A percentile compares a stretch with the other conserved stretches of the same genome.
Conservation (phyloP, 2,329 filamentous ascomycete species). For the Fusarium bulbicola region DNA sequence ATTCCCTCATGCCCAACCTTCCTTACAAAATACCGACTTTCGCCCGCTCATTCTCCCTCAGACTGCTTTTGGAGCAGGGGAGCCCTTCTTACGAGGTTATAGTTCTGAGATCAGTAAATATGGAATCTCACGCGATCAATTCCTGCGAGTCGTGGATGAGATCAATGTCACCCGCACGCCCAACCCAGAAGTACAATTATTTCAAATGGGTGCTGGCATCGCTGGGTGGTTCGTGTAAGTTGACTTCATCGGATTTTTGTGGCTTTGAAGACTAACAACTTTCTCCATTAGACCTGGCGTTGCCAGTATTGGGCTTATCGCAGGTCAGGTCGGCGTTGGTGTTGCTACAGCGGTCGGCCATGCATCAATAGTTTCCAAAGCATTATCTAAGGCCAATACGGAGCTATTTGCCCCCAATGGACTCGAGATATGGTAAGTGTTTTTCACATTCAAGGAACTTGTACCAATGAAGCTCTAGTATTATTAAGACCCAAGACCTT, state of each 20-base stretch:
- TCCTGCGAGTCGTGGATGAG: not conserved
- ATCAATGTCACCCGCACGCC: not conserved
- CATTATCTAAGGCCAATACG: not conserved
- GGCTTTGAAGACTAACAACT: not conserved
- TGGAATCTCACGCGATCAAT: not conserved
- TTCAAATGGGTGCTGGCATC: not conserved
- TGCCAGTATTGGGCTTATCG: not conserved
- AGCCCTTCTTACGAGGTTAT: not conserved
- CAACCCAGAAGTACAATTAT: not conserved
- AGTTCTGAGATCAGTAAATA: not conserved
- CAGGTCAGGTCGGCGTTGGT: not conserved
- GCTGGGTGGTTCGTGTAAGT: not conserved
- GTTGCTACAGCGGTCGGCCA: not conserved
- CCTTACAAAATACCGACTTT: not conserved
- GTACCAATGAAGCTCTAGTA: not conserved
- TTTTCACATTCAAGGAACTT: rapidly evolving
- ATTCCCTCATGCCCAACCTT: not conserved
- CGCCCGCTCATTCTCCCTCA: not conserved
- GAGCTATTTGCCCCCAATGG: not conserved
- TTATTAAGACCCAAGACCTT: not conserved
- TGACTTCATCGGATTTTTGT: rapidly evolving
- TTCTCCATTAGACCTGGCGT: not conserved
- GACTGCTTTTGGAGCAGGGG: not conserved
- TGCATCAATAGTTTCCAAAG: not conserved
- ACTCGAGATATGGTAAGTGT: not conserved